Conservation (phyloP, 176 grass and related monocot genomes). For the Paspalum vaginatum region DNA sequence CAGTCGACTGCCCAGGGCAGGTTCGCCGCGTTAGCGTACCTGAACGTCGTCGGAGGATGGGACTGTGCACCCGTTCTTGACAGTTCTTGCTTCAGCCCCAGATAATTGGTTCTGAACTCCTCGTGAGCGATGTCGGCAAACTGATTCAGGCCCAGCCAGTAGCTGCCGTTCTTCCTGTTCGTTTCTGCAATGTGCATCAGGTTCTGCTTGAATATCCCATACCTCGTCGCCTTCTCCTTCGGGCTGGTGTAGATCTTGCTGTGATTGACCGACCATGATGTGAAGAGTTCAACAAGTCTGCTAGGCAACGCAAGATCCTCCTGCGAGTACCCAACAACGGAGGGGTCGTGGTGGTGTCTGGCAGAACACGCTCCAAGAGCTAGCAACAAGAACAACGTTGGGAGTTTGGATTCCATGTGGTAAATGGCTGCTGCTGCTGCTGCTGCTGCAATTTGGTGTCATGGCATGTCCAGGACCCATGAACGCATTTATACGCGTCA, state of each 20-base stretch:
- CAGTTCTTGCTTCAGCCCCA: constrained; percentile 41
- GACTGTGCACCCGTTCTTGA: constrained; percentile 8
- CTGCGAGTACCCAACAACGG: constrained; percentile 56
- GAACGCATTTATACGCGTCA: constrained; percentile 41
- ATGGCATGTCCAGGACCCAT: constrained; percentile 20
- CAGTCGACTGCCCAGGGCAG: constrained; percentile 74
- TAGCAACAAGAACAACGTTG: constrained; percentile 43
- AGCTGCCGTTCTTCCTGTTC: constrained; percentile 67
- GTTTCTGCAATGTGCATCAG: constrained; percentile 74
- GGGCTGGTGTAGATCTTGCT: constrained; percentile 51
- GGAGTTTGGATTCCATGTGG: constrained; percentile 61
- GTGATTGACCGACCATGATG: constrained; percentile 59
- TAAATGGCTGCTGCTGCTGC: constrained; percentile 26
- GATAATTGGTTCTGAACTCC: constrained; percentile 72
- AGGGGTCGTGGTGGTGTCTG: constrained; percentile 45
- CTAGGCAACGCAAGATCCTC: constrained; percentile 47
- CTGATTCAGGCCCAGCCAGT: constrained; percentile 72
- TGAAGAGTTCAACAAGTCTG: constrained; percentile 45
- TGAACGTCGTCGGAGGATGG: constrained; percentile 29
- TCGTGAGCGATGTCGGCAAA: constrained; percentile 74
- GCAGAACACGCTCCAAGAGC: constrained; percentile 34
- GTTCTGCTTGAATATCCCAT: constrained; percentile 66
- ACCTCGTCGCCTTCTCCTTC: constrained; percentile 68
- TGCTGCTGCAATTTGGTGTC: constrained; percentile 29
- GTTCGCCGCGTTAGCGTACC: constrained; percentile 40